A percentile compares a stretch with the other conserved stretches of the same genome.
phyloP scores from a whole-genome alignment of 2,329 filamentous ascomycete genomes.

The Penicillium rolfsii region DNA sequence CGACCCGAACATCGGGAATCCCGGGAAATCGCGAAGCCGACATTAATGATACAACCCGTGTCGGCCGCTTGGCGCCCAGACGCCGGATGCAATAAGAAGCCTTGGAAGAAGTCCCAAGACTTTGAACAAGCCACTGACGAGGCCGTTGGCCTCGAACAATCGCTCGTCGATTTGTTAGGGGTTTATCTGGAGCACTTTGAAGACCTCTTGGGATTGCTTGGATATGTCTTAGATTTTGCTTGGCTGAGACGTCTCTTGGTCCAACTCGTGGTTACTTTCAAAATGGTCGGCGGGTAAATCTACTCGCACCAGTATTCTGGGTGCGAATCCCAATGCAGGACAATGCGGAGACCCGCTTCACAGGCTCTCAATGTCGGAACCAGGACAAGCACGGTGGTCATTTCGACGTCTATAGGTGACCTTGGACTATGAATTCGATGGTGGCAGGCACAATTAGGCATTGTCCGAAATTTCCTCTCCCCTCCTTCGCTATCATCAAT shows the following conservation, averaged over 20 bases:
- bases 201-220: neutral
- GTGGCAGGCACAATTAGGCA: neutral
- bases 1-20: neutral
- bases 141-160: neutral
- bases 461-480: neutral
- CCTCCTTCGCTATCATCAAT: neutral
- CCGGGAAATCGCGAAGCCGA: conserved; percentile 1
- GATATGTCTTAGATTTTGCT: neutral
- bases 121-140: conserved; percentile 8
- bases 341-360: neutral
- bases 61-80: conserved; percentile 11
- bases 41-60: neutral
- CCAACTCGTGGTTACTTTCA: neutral
- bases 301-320: neutral
- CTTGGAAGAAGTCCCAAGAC: neutral
- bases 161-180: neutral
- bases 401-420: neutral
- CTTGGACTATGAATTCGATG: neutral
- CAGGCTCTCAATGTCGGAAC: neutral
- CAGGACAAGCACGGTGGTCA: neutral
- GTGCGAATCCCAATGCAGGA: neutral
- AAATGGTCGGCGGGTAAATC: neutral
- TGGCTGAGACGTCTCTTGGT: neutral
- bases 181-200: neutral
- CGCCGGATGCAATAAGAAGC: neutral